phyloP scores from a whole-genome alignment of 2,329 filamentous ascomycete species.

The Tolypocladium sp. region DNA sequence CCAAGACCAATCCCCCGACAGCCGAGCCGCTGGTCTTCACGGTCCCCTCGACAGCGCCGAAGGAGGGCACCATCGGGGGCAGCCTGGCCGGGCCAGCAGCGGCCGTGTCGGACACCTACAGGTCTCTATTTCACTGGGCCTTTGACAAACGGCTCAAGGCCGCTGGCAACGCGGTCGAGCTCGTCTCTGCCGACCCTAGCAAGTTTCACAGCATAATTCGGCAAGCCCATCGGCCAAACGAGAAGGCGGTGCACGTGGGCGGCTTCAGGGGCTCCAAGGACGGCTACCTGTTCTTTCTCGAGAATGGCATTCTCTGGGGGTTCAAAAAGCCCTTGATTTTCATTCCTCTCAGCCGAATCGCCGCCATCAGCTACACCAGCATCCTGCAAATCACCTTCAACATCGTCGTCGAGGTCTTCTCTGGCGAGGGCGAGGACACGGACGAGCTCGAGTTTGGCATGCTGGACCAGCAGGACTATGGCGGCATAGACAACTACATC shows the following conservation, averaged over 20 bases:
- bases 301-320: constrained; percentile 58
- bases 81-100: constrained; percentile 38
- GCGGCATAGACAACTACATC: constrained; percentile 55
- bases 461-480: constrained; percentile 61
- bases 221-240: constrained; percentile 49
- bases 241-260: constrained; percentile 56
- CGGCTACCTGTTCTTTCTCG: constrained; percentile 58
- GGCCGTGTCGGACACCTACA: constrained; percentile 49
- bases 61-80: constrained; percentile 47
- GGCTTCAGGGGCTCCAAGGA: constrained; percentile 61
- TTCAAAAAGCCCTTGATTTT: constrained; percentile 64
- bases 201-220: constrained; percentile 48
- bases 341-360: constrained; percentile 50
- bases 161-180: constrained; percentile 35
- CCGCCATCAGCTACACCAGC: constrained; percentile 57
- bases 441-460: constrained; percentile 60
- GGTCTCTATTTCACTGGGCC: constrained; percentile 52
- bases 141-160: constrained; percentile 41
- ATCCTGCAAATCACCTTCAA: constrained; percentile 63
- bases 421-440: constrained; percentile 34
- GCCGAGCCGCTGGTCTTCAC: constrained; percentile 57
- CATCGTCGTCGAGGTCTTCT: constrained; percentile 52
- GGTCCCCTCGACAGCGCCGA: constrained; percentile 49
- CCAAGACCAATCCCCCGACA: constrained; percentile 31
- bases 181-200: constrained; percentile 43